Conservation (phyloP, 1,284 basidiomycete species). For the Ustilago cynodontis region DNA sequence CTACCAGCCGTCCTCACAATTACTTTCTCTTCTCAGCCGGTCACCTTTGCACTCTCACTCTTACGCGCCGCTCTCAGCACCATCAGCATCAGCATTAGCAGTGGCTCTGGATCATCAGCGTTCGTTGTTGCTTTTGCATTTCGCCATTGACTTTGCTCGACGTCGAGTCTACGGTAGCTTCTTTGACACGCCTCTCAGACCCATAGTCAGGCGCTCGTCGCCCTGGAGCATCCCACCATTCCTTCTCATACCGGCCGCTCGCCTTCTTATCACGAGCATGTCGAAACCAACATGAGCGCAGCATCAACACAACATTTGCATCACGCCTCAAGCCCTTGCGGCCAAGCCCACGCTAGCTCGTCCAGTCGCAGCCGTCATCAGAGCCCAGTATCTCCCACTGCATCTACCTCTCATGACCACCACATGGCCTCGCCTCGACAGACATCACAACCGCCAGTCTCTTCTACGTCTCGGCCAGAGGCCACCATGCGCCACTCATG, state of each 20-base stretch:
- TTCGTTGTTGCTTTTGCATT: neutral
- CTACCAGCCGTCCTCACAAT: neutral
- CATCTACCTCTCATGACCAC: neutral
- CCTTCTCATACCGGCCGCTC: slow-evolving; percentile 14
- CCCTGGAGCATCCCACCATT: neutral
- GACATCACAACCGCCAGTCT: slow-evolving; percentile 9
- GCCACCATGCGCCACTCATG: slow-evolving; percentile 6
- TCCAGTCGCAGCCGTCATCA: slow-evolving; percentile 15
- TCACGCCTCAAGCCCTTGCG: slow-evolving; percentile 15
- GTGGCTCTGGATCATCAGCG: neutral
- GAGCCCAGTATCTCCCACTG: slow-evolving; percentile 7
- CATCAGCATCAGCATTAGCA: too few relatives aligned
- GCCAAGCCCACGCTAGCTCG: slow-evolving; percentile 16
- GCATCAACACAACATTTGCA: slow-evolving; percentile 33
- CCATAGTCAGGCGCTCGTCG: neutral
- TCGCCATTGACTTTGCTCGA: neutral
- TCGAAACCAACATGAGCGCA: slow-evolving; percentile 34
- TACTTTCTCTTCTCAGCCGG: slow-evolving; percentile 3
- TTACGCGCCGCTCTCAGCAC: neutral
- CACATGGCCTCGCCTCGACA: slow-evolving; percentile 9
- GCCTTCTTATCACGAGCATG: slow-evolving; percentile 31
- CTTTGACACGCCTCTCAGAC: neutral
- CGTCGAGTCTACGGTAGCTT: neutral
- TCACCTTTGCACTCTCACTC: neutral
- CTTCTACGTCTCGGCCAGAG: neutral